Evolutionary conservation across 495 filamentous ascomycete genomes (phyloP).

Genomic region (Beverwykella pulmonaria): DNA sequence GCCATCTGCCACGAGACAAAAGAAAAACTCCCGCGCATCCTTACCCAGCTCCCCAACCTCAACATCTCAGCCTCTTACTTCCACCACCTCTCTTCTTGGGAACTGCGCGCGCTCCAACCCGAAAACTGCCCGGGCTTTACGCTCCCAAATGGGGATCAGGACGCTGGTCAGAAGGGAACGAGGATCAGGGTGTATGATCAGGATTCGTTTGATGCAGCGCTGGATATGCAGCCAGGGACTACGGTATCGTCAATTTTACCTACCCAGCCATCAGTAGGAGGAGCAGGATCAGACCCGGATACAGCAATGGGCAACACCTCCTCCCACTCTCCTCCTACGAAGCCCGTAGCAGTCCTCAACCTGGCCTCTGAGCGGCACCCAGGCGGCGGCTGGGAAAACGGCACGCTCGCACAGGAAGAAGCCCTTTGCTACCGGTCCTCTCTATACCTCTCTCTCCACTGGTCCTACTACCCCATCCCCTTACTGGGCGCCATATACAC

Average conservation of each 20-base stretch:
- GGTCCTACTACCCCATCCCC: conserved; percentile 59
- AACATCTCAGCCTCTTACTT: conserved; percentile 10
- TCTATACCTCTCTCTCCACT: conserved; percentile 56
- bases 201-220: conserved; percentile 57
- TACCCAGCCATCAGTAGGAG: background rate
- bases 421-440: conserved; percentile 66
- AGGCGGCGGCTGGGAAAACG: conserved; percentile 62
- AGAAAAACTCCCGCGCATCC: conserved; percentile 14
- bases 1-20: conserved; percentile 15
- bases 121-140: conserved; percentile 24
- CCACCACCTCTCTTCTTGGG: background rate
- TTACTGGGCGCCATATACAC: conserved; percentile 60
- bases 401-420: conserved; percentile 65
- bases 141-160: conserved; percentile 3
- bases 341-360: conserved; percentile 61
- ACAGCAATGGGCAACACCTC: background rate
- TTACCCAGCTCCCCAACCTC: background rate
- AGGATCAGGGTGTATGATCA: conserved; percentile 51
- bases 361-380: conserved; percentile 57
- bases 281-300: background rate
- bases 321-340: conserved; percentile 15
- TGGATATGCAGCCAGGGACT: conserved; percentile 44
- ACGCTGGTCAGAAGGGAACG: conserved; percentile 25
- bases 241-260: conserved; percentile 19
- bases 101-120: conserved; percentile 12